Evolutionary conservation across 148 eudicot species (phyloP), one percentile per base, ranked within the genome.

Genomic region (Cornus florida): DNA sequence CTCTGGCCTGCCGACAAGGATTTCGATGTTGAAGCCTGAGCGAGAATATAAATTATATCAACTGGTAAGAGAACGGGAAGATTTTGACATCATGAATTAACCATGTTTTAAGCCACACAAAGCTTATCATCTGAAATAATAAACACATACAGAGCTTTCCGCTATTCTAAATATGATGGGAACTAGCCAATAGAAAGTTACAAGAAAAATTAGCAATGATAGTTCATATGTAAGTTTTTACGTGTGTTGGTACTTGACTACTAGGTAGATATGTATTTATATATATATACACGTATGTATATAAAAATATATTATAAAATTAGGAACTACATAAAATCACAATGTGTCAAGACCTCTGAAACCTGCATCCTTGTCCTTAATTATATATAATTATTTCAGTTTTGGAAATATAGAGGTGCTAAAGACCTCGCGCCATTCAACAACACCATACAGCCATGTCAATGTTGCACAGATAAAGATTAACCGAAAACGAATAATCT

Each of bases 1-100:
- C 86, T 83, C 76, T 85, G 90, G 77, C 82, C 87, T 32, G 84
- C 68, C 31, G 87, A 81, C 76, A 71, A 84, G 66, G 88, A 79
- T 80, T 88, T 90, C 69, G 88, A 78, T 77, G 89, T 78, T 78
- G 91, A 81, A 73, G 72, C 90, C 91, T 91, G 82, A 68, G 59
- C 14, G 46, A 83, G 38, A 71, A 79, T 62, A 73, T 35, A 57
- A 20, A 60, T 20, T 7, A 72, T 23, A 69, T 50, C 7, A 64
- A 62, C n/a, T 46, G 56, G 50, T 50, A 73, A 75, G 71, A 74
- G 23, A 62, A 67, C 24, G 72, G 24, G 31, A 56, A 50, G 17
- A 48, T 56, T 68, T 19, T 17, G 39, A 50, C 22, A 76, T 72
- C 23, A 31, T 20, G 7, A 64, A 38, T 4, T 39, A 74, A 57